phyloP scores from a whole-genome alignment of 2,329 filamentous ascomycete species.

The Intubia oerlemansii region DNA sequence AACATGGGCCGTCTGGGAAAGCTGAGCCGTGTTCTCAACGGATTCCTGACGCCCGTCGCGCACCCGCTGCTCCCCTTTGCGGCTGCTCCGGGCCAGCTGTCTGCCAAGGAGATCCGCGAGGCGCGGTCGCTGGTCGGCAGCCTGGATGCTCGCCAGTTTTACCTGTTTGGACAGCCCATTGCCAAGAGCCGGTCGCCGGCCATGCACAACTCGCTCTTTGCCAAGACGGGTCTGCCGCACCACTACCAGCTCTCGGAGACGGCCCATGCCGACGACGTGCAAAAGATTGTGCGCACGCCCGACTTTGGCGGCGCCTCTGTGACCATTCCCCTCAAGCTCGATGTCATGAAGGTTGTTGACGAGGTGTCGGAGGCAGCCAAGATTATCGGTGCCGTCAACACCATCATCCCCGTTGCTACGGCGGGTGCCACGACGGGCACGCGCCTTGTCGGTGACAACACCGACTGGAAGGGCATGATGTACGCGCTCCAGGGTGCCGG shows the following conservation, averaged over 20 bases:
- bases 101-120: constrained; percentile 67
- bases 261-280: constrained; percentile 35
- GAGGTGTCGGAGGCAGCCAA: constrained; percentile 58
- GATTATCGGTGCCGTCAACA: constrained; percentile 85
- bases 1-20: constrained; percentile 87
- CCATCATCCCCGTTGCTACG: constrained; percentile 49
- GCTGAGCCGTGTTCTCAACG: constrained; percentile 73
- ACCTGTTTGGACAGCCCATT: constrained; percentile 74
- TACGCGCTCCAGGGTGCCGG: constrained; percentile 53
- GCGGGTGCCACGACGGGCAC: constrained; percentile 15
- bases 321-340: constrained; percentile 84
- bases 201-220: constrained; percentile 75
- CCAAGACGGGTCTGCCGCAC: constrained; percentile 59
- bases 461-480: constrained; percentile 87
- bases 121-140: constrained; percentile 62
- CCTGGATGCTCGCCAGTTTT: constrained; percentile 56
- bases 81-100: constrained; percentile 83
- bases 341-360: constrained; percentile 66
- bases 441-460: constrained; percentile 68
- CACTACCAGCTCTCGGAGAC: constrained; percentile 63
- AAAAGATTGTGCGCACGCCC: constrained; percentile 41
- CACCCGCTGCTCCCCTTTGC: constrained; percentile 80
- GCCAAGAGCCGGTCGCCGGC: constrained; percentile 64
- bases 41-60: constrained; percentile 85
- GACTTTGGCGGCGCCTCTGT: constrained; percentile 87